Conservation (phyloP, 768 basidiomycete genomes). For the Serendipita indica region DNA sequence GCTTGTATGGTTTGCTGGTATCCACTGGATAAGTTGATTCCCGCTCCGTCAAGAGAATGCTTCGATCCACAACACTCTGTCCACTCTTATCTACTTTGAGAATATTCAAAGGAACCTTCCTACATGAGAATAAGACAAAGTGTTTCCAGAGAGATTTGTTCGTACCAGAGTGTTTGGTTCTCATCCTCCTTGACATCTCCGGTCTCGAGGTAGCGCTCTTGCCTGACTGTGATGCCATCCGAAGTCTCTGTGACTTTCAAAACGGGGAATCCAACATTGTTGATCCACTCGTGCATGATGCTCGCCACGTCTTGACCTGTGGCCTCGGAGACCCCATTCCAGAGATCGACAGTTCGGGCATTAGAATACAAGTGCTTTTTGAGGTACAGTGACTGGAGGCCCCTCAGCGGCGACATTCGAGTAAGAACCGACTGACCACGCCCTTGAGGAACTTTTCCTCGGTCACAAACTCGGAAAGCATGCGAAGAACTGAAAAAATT, state of each 20-base stretch:
- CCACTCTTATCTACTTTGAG: conserved; percentile 46
- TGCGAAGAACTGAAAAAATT: conserved; percentile 58
- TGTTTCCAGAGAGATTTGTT: conserved; percentile 61
- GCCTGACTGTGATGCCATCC: conserved; percentile 60
- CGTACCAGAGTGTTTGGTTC: conserved; percentile 74
- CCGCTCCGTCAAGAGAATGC: conserved; percentile 47
- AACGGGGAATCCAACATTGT: conserved; percentile 83
- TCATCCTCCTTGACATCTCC: conserved; percentile 66
- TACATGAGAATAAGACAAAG: no score
- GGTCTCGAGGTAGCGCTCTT: conserved; percentile 84
- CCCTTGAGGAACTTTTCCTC: conserved; percentile 77
- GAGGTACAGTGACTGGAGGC: conserved; percentile 62
- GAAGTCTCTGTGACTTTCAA: conserved; percentile 66
- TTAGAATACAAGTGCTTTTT: conserved; percentile 78
- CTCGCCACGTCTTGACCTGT: conserved; percentile 50
- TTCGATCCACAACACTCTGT: conserved; percentile 41
- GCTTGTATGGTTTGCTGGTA: conserved; percentile 64
- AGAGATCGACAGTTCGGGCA: conserved; percentile 72
- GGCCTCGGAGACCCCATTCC: conserved; percentile 67
- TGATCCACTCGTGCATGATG: conserved; percentile 87
- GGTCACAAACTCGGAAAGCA: conserved; percentile 80
- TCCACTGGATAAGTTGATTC: conserved; percentile 58
- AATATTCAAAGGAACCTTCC: conserved; percentile 70
- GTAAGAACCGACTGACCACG: conserved; percentile 25
- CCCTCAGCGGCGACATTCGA: background rate